phyloP scores from a whole-genome alignment of 2,329 filamentous ascomycete genomes.

The Claviceps monticola region DNA sequence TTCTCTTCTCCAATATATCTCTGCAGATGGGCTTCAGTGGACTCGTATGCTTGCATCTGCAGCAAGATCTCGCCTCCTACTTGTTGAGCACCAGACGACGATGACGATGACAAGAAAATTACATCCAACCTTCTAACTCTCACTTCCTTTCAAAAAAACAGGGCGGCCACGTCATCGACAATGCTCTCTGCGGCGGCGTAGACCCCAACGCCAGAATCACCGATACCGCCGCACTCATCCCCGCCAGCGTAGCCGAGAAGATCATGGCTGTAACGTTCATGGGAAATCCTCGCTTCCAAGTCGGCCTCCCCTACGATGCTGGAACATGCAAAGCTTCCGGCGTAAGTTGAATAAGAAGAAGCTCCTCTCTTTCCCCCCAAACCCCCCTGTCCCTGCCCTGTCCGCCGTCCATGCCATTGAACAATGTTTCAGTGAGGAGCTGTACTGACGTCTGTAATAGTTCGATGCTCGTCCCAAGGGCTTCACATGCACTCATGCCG shows the following conservation, averaged over 20 bases:
- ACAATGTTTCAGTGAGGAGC: not conserved
- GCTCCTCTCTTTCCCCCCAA: not conserved
- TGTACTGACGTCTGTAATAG: slow-evolving; percentile 18
- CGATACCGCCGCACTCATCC: slow-evolving; percentile 28
- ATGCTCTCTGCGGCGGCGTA: slow-evolving; percentile 47
- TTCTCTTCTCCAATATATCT: not conserved
- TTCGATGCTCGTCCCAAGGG: slow-evolving; percentile 45
- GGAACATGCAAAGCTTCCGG: slow-evolving; percentile 12
- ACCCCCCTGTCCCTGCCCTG: too few species aligned
- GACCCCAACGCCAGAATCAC: slow-evolving; percentile 31
- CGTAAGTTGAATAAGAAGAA: not conserved
- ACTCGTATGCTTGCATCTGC: too few species aligned
- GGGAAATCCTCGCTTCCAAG: slow-evolving; percentile 45
- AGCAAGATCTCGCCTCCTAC: too few species aligned
- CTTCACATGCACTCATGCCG: slow-evolving; percentile 38
- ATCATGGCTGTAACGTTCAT: slow-evolving; percentile 53
- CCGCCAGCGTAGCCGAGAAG: slow-evolving; percentile 32
- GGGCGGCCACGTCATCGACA: slow-evolving; percentile 51
- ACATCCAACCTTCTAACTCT: not conserved
- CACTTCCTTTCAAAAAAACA: slow-evolving; percentile 13
- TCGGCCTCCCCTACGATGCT: slow-evolving; percentile 43
- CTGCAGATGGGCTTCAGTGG: too few species aligned
- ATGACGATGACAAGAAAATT: too few species aligned
- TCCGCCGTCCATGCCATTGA: not conserved
- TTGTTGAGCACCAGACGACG: too few species aligned